Percentiles rank a stretch among this genome's conserved stretches.
These are phyloP conservation scores for Saccharomycopsis olivae DNA, from an alignment of 805 yeast species.

Conservation along the genomic window DNA sequence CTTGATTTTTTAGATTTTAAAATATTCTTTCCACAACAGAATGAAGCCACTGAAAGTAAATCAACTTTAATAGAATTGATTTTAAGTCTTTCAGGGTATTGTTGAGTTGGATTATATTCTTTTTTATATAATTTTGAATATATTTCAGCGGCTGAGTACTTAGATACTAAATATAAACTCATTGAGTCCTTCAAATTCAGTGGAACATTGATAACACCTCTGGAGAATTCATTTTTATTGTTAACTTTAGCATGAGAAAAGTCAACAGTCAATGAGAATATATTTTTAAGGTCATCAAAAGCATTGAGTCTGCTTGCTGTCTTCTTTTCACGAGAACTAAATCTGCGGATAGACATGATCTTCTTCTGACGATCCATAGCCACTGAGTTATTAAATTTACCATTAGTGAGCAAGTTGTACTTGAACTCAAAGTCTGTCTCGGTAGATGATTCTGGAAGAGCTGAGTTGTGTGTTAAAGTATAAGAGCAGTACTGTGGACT, in stretches of 20 bases:
- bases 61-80: slow-evolving; percentile 6
- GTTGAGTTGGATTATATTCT: neutral
- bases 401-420: slow-evolving; percentile 6
- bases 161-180: slow-evolving; percentile 4
- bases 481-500: slow-evolving; percentile 9
- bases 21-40: slow-evolving; percentile 15
- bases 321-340: slow-evolving; percentile 9
- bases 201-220: slow-evolving; percentile 13
- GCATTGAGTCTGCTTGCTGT: too few species aligned
- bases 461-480: slow-evolving; percentile 7
- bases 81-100: slow-evolving; percentile 5
- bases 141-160: slow-evolving; percentile 10
- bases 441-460: slow-evolving; percentile 6
- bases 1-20: neutral
- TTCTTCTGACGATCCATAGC: neutral
- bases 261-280: slow-evolving; percentile 10
- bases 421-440: slow-evolving; percentile 8
- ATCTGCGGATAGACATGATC: slow-evolving; percentile 4
- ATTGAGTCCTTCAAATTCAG: slow-evolving; percentile 7
- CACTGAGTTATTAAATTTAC: neutral
- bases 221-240: slow-evolving; percentile 5
- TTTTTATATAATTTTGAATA: slow-evolving; percentile 9
- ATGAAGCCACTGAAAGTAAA: slow-evolving; percentile 3
- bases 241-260: slow-evolving; percentile 12
- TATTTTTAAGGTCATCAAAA: slow-evolving; percentile 4